Evolutionary conservation across 306 rosid genomes (phyloP).

Genomic region (Geum urbanum): DNA sequence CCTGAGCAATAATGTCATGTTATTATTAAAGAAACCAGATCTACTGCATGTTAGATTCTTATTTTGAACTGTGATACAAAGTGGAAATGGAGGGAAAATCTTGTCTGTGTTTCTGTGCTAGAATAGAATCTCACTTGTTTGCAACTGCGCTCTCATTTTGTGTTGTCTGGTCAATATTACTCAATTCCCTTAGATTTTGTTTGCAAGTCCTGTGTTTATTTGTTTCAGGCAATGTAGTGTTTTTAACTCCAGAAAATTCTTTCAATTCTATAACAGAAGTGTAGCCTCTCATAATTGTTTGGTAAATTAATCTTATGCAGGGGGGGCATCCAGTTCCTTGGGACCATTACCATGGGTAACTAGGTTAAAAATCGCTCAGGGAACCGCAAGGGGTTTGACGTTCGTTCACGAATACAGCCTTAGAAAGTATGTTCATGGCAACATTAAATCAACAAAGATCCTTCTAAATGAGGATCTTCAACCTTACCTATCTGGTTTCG

Average conservation of each 20-base stretch:
- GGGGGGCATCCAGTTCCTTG: slow-evolving; percentile 42
- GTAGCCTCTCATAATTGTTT: not conserved
- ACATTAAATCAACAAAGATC: slow-evolving; percentile 65
- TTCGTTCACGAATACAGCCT: slow-evolving; percentile 66
- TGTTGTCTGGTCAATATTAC: not conserved
- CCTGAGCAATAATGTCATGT: slow-evolving; percentile 16
- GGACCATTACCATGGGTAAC: slow-evolving; percentile 57
- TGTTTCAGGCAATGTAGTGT: slow-evolving; percentile 3
- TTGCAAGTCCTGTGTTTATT: not conserved
- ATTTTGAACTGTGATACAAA: not conserved
- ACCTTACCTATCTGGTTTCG: slow-evolving; percentile 67
- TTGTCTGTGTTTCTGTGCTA: not conserved
- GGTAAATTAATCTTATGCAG: slow-evolving; percentile 35
- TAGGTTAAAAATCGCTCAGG: slow-evolving; percentile 73
- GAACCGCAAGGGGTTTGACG: slow-evolving; percentile 66
- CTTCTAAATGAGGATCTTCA: slow-evolving; percentile 64
- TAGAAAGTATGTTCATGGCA: slow-evolving; percentile 68
- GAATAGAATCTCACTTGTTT: not conserved
- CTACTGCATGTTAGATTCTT: slow-evolving; percentile 10
- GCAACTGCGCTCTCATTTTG: not conserved
- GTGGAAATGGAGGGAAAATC: not conserved
- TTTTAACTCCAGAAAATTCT: not conserved
- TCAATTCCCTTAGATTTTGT: not conserved
- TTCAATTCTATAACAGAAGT: no score
- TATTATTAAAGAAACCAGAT: slow-evolving; percentile 9